Evolutionary conservation across 805 yeast genomes (phyloP).

Genomic region (Cyberlindnera misumaiensis): DNA sequence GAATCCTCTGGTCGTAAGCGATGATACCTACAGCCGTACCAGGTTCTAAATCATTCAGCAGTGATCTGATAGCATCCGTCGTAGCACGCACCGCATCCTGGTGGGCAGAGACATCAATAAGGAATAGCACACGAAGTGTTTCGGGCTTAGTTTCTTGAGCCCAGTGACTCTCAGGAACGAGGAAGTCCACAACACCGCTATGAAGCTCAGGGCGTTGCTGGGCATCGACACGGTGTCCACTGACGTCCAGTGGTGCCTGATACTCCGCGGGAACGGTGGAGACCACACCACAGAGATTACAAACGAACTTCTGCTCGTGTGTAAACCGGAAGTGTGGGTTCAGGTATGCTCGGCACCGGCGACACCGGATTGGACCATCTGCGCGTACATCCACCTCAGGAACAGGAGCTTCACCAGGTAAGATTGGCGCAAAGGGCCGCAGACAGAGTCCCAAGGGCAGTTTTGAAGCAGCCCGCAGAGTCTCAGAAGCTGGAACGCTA

Average conservation of each 20-base stretch:
- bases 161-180: slow-evolving; percentile 72
- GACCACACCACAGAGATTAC: slow-evolving; percentile 83
- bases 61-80: slow-evolving; percentile 62
- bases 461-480: slow-evolving; percentile 57
- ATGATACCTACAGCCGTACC: slow-evolving; percentile 53
- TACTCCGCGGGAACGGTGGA: slow-evolving; percentile 66
- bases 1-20: slow-evolving; percentile 66
- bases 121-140: slow-evolving; percentile 63
- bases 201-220: slow-evolving; percentile 66
- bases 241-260: slow-evolving; percentile 50
- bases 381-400: slow-evolving; percentile 58
- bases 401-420: slow-evolving; percentile 42
- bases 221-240: slow-evolving; percentile 59
- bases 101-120: slow-evolving; percentile 63
- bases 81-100: slow-evolving; percentile 56
- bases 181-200: slow-evolving; percentile 78
- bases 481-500: slow-evolving; percentile 70
- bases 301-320: slow-evolving; percentile 56
- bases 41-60: slow-evolving; percentile 27
- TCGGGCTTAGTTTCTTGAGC: slow-evolving; percentile 30
- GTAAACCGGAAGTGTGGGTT: slow-evolving; percentile 73
- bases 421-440: slow-evolving; percentile 74
- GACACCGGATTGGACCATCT: slow-evolving; percentile 80
- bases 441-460: slow-evolving; percentile 78
- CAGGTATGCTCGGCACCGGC: slow-evolving; percentile 84